These are phyloP conservation scores for Imleria badia DNA, from an alignment of 768 basidiomycete genomes.

Conservation along the genomic window DNA sequence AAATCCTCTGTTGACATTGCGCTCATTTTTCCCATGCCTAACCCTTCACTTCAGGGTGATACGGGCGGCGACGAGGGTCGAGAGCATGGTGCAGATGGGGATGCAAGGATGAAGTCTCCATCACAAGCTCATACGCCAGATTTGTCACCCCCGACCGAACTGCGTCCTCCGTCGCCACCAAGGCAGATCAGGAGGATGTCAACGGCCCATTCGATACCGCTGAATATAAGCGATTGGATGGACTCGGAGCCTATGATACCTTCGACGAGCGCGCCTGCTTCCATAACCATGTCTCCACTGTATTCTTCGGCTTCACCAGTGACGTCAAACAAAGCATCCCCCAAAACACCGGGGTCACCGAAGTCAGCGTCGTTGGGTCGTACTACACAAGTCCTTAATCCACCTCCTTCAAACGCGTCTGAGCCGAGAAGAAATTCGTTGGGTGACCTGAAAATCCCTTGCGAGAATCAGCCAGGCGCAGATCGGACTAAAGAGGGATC, in stretches of 20 bases:
- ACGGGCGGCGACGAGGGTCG: background rate
- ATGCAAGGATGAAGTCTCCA: constrained; percentile 9
- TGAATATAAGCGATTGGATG: constrained; percentile 19
- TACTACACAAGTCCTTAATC: constrained; percentile 34
- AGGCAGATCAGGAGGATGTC: constrained; percentile 21
- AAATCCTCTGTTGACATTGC: constrained; percentile 46
- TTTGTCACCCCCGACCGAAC: constrained; percentile 52
- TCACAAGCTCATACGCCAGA: constrained; percentile 7
- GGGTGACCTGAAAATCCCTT: constrained; percentile 73
- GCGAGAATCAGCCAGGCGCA: constrained; percentile 78
- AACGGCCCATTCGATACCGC: constrained; percentile 14
- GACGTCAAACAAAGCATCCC: constrained; percentile 17
- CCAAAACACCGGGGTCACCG: constrained; percentile 33
- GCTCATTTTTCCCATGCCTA: constrained; percentile 5
- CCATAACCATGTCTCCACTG: constrained; percentile 20
- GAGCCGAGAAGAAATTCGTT: constrained; percentile 60
- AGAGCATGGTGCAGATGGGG: constrained; percentile 11
- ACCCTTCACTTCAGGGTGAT: background rate
- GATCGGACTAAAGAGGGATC: constrained; percentile 68
- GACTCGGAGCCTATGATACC: constrained; percentile 25
- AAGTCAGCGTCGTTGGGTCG: constrained; percentile 52
- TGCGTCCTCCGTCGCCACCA: constrained; percentile 55
- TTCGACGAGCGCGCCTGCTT: constrained; percentile 28
- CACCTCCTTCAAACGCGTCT: constrained; percentile 22
- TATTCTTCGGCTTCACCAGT: constrained; percentile 13